Conservation (phyloP, 2,329 filamentous ascomycete genomes). For the Sphaceloma murrayae region DNA sequence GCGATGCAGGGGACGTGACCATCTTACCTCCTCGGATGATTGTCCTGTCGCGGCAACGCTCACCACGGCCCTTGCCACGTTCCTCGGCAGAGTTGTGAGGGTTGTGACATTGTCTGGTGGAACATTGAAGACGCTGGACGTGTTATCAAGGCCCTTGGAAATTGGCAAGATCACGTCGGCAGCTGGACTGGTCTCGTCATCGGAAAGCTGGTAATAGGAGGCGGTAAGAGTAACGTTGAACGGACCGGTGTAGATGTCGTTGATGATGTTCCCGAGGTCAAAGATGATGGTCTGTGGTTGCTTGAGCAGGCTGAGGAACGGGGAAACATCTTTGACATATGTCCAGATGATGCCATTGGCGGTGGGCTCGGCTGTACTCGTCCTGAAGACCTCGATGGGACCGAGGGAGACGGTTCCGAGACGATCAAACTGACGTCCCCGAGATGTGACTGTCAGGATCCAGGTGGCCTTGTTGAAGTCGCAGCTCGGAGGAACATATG, state of each 20-base stretch:
- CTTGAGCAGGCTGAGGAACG: conserved; percentile 60
- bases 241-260: conserved; percentile 59
- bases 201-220: conserved; percentile 53
- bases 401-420: conserved; percentile 66
- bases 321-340: conserved; percentile 70
- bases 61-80: conserved; percentile 60
- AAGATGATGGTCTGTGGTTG: conserved; percentile 65
- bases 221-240: conserved; percentile 68
- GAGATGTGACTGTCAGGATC: conserved; percentile 64
- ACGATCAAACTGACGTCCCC: conserved; percentile 66
- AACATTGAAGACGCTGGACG: conserved; percentile 57
- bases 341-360: conserved; percentile 61
- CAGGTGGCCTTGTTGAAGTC: conserved; percentile 65
- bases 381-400: conserved; percentile 72
- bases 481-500: conserved; percentile 58
- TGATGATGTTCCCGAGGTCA: conserved; percentile 65
- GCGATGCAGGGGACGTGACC: conserved; percentile 1
- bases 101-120: conserved; percentile 54
- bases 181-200: conserved; percentile 24
- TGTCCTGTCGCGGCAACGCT: conserved; percentile 72
- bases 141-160: conserved; percentile 44
- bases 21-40: conserved; percentile 51
- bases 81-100: conserved; percentile 53
- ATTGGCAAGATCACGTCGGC: conserved; percentile 60
- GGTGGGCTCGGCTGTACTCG: conserved; percentile 72